These are phyloP conservation scores for Eugenia klotzschiana DNA, from an alignment of 441 rosid genomes.

Conservation along the genomic window DNA sequence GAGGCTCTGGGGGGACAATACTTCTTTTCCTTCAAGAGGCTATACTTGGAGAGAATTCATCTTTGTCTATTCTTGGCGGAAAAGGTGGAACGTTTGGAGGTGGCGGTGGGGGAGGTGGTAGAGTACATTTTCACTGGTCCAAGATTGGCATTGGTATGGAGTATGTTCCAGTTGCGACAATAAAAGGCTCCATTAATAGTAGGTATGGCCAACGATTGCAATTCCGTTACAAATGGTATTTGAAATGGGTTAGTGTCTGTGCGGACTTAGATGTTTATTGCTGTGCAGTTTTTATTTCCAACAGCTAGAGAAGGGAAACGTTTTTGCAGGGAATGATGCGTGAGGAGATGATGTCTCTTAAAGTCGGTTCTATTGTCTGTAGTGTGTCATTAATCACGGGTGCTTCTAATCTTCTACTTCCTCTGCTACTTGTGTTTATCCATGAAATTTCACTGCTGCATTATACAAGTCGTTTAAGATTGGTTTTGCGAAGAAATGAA, in stretches of 20 bases:
- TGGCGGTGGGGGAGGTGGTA: conserved; percentile 99
- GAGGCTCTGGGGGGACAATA: conserved; percentile 95
- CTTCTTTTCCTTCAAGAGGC: conserved; percentile 91
- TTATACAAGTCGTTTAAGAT: neutral
- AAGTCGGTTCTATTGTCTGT: neutral
- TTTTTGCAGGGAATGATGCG: neutral
- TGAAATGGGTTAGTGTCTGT: neutral
- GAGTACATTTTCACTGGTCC: conserved; percentile 98
- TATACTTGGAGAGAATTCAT: conserved; percentile 49
- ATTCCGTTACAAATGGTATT: neutral
- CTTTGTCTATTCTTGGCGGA: conserved; percentile 72
- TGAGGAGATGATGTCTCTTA: neutral
- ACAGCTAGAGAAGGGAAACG: neutral
- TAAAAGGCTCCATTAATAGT: conserved; percentile 52
- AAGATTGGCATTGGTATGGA: conserved; percentile 59
- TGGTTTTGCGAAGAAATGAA: neutral
- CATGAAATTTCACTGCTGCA: neutral
- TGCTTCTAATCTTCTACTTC: neutral
- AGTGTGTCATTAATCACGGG: neutral
- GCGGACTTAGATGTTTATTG: neutral
- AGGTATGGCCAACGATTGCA: conserved; percentile 35
- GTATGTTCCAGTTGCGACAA: conserved; percentile 66
- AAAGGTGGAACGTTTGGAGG: conserved; percentile 82
- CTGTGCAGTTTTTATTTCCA: neutral
- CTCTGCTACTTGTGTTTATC: neutral